Base-by-base conservation (phyloP, 2,329 filamentous ascomycete genomes). In the Exophiala sp. region DNA sequence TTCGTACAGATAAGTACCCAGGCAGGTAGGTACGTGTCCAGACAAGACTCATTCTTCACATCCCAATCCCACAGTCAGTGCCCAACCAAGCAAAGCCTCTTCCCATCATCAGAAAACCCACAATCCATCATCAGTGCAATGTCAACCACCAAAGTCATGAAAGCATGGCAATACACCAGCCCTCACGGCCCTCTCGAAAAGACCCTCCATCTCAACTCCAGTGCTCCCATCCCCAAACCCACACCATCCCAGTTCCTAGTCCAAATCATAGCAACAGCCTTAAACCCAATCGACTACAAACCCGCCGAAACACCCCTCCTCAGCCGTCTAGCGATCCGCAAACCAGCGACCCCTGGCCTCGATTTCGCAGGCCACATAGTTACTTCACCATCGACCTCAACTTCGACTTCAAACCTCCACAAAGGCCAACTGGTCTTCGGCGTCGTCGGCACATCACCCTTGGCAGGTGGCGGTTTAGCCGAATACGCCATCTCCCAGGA, bases 261-360 rank as follows among this genome's bases (percentile, higher is more conserved):
- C 40, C 67, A 75, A 53, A 75, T 85, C 7, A 64, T 76, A 48
- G 68, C 72, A 49, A 70, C 72, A 23, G 67, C 75, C 21, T 62
- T 84, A 54, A 85, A 85, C 62, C 81, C 81, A 0, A 76, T 77
- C 29, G 82, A 86, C 70, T 78, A 81, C 72, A 85, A 85, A 64
- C 58, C 77, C 1, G 70, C 78, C 6, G 80, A 83, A 59, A 66
- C 73, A 21, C 63, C 71, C 0, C 22, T 73, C 3, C 44, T 77
- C 8, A 63, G 63, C 2, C 66, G 68, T 5, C 54, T 70, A 18
- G 30, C 71, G 0, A 64, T 75, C 41, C 60, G 64, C 10, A 64
- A 64, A 2, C 71, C 73, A 1, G 75, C 73, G 2, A 71, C 70
- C 1, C 77, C 77, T 0, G 72, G 73, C 0, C 67, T 75, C 61